Evolutionary conservation across 352 stramenopile genomes (phyloP).

Genomic region (Globisporangium spinosum): DNA sequence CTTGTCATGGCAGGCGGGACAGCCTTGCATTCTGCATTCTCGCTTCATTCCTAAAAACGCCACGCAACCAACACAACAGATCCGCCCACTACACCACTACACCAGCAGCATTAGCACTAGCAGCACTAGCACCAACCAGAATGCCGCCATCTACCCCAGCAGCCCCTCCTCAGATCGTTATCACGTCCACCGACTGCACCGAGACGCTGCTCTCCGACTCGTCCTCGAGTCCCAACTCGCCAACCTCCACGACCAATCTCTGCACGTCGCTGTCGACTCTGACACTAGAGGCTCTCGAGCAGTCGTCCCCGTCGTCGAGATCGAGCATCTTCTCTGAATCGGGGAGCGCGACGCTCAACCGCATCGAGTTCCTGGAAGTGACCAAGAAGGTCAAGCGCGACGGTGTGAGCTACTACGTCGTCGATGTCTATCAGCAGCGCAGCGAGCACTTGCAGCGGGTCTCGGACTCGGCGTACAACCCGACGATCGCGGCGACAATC

Average conservation of each 20-base stretch:
- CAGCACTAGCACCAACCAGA: neutral
- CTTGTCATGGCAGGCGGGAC: neutral
- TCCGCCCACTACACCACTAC: neutral
- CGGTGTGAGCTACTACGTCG: conserved; percentile 15
- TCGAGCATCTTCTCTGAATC: neutral
- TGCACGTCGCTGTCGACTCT: neutral
- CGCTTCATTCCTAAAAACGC: neutral
- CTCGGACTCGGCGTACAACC: conserved; percentile 1
- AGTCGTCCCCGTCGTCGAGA: neutral
- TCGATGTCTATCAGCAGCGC: conserved; percentile 17
- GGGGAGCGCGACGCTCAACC: conserved; percentile 3
- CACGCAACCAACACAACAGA: neutral
- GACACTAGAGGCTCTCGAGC: neutral
- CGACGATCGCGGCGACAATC: conserved; percentile 4
- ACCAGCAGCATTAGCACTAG: neutral
- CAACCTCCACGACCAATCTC: neutral
- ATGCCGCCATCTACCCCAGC: neutral
- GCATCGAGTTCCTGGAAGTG: conserved; percentile 19
- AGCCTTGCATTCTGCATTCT: neutral
- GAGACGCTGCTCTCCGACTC: conserved; percentile 3
- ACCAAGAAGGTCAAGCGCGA: conserved; percentile 19
- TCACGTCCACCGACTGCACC: neutral
- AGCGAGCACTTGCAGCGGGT: conserved; percentile 6
- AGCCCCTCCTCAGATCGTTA: neutral
- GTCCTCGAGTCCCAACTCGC: neutral